These are phyloP conservation scores for Solanum dulcamara DNA, from an alignment of 257 asterid species.

Conservation along the genomic window DNA sequence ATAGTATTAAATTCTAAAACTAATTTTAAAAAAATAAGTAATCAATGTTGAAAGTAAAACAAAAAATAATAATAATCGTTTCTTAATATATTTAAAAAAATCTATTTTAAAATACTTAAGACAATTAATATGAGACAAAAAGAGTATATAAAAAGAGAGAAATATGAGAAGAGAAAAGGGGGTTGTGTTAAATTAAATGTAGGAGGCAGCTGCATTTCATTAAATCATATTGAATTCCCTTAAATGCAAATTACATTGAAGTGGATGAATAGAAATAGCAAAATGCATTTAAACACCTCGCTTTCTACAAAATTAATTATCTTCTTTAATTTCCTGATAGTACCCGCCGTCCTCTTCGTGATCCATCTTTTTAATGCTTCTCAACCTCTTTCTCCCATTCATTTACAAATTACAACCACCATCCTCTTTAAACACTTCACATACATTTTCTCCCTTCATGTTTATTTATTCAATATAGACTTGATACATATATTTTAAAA, in stretches of 20 bases:
- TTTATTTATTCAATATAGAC: fast-evolving
- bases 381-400: constrained; percentile 21
- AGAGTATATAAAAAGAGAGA: neutral
- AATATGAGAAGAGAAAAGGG: neutral
- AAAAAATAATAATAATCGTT: no score
- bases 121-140: no score
- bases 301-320: constrained; percentile 18
- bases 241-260: constrained; percentile 26
- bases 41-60: no score
- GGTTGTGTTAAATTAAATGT: neutral
- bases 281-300: constrained; percentile 27
- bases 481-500: neutral
- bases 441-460: neutral
- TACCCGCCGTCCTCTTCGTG: neutral
- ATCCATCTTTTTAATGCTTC: neutral
- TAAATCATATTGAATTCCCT: constrained; percentile 21
- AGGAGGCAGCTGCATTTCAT: constrained; percentile 28
- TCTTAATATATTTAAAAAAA: no score
- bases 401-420: constrained; percentile 11
- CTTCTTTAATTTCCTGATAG: constrained; percentile 1
- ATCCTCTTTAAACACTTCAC: neutral
- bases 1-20: no score
- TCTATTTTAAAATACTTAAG: no score
- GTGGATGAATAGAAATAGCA: constrained; percentile 3
- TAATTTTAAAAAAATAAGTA: no score